Evolutionary conservation across 164 flowering plant species (phyloP).

Genomic region (Macadamia tetraphylla): DNA sequence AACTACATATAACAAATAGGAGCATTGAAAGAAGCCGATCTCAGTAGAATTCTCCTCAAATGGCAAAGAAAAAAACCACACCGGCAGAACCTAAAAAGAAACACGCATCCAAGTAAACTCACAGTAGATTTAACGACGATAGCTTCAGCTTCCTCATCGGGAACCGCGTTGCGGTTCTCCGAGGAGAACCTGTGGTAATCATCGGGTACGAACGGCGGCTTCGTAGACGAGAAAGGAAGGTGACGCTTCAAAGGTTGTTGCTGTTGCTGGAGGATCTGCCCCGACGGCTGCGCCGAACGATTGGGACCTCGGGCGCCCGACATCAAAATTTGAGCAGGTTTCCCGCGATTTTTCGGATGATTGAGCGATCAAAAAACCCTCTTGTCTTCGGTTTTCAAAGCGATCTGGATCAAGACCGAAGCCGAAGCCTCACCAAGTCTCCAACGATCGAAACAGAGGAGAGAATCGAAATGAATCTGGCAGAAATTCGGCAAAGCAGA

Average conservation of each 20-base stretch:
- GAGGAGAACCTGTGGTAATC: conserved; percentile 29
- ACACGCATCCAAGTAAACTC: conserved; percentile 8
- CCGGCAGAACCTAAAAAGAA: neutral
- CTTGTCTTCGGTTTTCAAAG: neutral
- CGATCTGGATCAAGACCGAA: conserved; percentile 13
- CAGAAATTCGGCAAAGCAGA: conserved; percentile 5
- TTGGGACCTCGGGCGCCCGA: conserved; percentile 38
- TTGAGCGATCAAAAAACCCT: conserved; percentile 12
- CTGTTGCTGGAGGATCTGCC: conserved; percentile 44
- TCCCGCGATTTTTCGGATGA: neutral
- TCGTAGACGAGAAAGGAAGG: conserved; percentile 24
- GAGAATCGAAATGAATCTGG: neutral
- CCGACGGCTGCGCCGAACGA: conserved; percentile 29
- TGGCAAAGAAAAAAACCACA: neutral
- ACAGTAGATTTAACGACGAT: conserved; percentile 29
- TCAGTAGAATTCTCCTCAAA: conserved; percentile 3
- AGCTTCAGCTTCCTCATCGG: conserved; percentile 19
- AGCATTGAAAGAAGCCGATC: conserved; percentile 7
- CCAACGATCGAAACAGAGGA: neutral
- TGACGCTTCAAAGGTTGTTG: conserved; percentile 42
- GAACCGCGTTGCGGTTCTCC: conserved; percentile 4
- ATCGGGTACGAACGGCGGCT: conserved; percentile 29
- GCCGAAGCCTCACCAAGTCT: neutral
- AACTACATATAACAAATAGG: neutral
- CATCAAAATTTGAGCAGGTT: conserved; percentile 23